Base-by-base conservation (phyloP, 1,284 basidiomycete species). In the Cutaneotrichosporon mucoides region DNA sequence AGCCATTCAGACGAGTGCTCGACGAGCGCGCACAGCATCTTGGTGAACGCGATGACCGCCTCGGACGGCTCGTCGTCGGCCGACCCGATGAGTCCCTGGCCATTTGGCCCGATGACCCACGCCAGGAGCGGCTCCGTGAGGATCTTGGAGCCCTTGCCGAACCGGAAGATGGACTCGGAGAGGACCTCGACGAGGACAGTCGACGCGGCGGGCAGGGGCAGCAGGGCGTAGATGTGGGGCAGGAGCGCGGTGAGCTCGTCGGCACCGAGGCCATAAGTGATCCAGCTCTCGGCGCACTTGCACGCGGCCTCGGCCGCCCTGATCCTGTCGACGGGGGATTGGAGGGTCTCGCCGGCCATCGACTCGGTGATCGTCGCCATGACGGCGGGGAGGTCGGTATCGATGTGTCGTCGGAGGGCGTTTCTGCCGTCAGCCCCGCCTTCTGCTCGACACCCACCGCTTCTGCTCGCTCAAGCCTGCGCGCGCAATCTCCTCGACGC, bases 1-100 rank as follows among this genome's bases (percentile, higher is more conserved):
- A 93, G 80, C 77, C 90, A 92, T n/a, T 83, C 80, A 0, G 87
- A 85, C 3, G 89, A 92, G 72, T 92, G 90, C 64, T 95, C 92
- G 0, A 89, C 88, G 1, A 95, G 77, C 0, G 88, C 87, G 1
- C 84, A 84, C 4, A 94, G 80, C 16, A 94, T 82, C 72, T 90
- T 90, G 78, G 87, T 88, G 6, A 92, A 78, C 0, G 86, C 87
- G 10, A 72, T 58, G 4, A 75, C 55, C 49, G 75, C 73, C 8
- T 77, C 74, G 1, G 69, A 68, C 9, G 72, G 70, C 46, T 75
- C 73, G 49, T 57, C 68, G 8, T 68, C 66, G 5, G 59, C 60
- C 4, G 46, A 36, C 8, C 65, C 67, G n/a, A 73, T 46, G 6
- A 74, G 49, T 3, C 58, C 45, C 57, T 72, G 70, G 0, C 68